Evolutionary conservation across 768 basidiomycete species (phyloP).

Genomic region (Termitomyces heimii): DNA sequence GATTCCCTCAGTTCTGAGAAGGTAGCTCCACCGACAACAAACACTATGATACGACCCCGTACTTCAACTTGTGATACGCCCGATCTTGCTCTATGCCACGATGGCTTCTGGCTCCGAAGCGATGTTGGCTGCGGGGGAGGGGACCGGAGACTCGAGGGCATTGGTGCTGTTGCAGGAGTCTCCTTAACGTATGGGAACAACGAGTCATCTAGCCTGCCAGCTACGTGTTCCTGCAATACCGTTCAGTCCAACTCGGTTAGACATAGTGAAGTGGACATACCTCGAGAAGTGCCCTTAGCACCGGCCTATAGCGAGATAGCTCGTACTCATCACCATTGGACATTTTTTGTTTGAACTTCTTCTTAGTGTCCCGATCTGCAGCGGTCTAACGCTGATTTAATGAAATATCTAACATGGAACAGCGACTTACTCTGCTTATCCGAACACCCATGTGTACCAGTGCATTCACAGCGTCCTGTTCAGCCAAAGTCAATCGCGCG

Average conservation of each 20-base stretch:
- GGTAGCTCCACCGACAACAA: conserved; percentile 93
- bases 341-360: conserved; percentile 73
- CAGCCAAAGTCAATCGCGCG: conserved; percentile 77
- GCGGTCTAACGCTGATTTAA: conserved; percentile 44
- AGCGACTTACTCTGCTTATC: conserved; percentile 64
- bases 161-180: conserved; percentile 47
- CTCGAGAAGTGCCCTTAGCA: conserved; percentile 76
- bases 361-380: conserved; percentile 73
- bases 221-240: conserved; percentile 66
- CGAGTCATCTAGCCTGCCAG: conserved; percentile 67
- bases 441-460: conserved; percentile 77
- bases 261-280: conserved; percentile 31
- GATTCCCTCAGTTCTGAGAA: conserved; percentile 91
- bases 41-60: conserved; percentile 78
- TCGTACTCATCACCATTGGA: conserved; percentile 92
- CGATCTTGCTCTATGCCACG: conserved; percentile 76
- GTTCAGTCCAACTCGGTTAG: background rate
- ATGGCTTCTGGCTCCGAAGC: conserved; percentile 83
- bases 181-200: conserved; percentile 92
- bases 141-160: conserved; percentile 39
- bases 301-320: conserved; percentile 88
- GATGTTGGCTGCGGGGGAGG: conserved; percentile 62
- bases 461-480: conserved; percentile 92
- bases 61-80: conserved; percentile 42
- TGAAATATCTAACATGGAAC: background rate